Conservation (phyloP, 2,329 filamentous ascomycete genomes). For the Magnaporthales sp. region DNA sequence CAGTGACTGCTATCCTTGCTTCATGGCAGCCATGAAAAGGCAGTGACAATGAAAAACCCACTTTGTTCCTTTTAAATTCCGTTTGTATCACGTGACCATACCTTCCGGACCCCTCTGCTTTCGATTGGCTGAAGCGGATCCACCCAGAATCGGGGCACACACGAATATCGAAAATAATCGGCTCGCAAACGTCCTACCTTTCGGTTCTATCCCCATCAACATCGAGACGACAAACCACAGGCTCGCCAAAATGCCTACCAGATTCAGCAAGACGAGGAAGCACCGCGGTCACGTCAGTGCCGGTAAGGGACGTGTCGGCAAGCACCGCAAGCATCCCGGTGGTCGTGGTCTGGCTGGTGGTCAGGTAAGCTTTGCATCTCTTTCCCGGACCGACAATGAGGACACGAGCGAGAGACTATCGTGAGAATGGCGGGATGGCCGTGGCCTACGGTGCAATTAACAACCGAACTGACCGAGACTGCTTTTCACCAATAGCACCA, state of each 20-base stretch:
- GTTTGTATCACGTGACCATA: not conserved
- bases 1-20: too few species aligned
- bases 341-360: slow-evolving; percentile 90
- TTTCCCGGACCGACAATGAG: not conserved
- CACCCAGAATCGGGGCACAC: slow-evolving; percentile 4
- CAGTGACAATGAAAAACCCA: not conserved
- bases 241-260: slow-evolving; percentile 47
- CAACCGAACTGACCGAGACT: not conserved
- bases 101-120: not conserved
- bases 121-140: not conserved
- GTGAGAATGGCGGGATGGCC: not conserved
- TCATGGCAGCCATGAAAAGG: too few species aligned
- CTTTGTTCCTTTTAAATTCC: not conserved
- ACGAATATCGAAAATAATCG: slow-evolving; percentile 4
- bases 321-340: slow-evolving; percentile 90
- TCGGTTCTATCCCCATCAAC: not conserved
- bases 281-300: slow-evolving; percentile 95
- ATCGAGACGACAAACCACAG: slow-evolving; percentile 10
- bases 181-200: not conserved
- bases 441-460: not conserved
- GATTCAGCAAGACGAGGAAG: slow-evolving; percentile 69
- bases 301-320: slow-evolving; percentile 97
- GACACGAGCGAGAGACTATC: slow-evolving; percentile 7
- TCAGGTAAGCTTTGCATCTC: slow-evolving; percentile 38
- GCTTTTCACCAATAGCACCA: slow-evolving; percentile 60